phyloP scores from a whole-genome alignment of 495 filamentous ascomycete genomes.

The Aspergillus asperescens region DNA sequence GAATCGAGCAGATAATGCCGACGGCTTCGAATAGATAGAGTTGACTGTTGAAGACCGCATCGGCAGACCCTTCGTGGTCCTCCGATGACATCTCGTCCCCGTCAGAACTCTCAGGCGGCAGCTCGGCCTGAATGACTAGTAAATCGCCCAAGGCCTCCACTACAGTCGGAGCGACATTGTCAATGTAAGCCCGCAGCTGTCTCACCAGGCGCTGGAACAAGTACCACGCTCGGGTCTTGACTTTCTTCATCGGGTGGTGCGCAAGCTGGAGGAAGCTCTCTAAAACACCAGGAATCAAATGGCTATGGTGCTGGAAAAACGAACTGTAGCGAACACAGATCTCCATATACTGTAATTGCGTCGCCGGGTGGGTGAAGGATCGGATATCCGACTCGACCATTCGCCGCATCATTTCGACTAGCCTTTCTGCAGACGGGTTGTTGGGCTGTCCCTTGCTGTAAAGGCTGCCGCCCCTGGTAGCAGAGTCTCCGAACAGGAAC shows the following conservation, averaged over 20 bases:
- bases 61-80: conserved; percentile 78
- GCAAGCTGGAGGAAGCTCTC: conserved; percentile 87
- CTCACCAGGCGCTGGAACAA: conserved; percentile 92
- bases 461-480: conserved; percentile 74
- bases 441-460: conserved; percentile 76
- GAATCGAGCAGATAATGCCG: conserved; percentile 78
- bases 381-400: conserved; percentile 90
- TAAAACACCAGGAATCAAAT: conserved; percentile 76
- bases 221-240: conserved; percentile 92
- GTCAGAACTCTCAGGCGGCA: conserved; percentile 63
- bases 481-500: conserved; percentile 91
- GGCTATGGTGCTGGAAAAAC: conserved; percentile 83
- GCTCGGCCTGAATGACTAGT: conserved; percentile 82
- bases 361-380: conserved; percentile 80
- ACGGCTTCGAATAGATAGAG: conserved; percentile 92
- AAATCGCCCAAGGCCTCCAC: conserved; percentile 86
- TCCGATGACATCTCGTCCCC: conserved; percentile 94
- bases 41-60: conserved; percentile 84
- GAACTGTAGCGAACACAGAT: conserved; percentile 87
- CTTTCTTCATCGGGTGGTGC: conserved; percentile 76
- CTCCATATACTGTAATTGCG: conserved; percentile 96
- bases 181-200: conserved; percentile 73
- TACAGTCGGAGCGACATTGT: conserved; percentile 81
- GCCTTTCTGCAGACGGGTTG: conserved; percentile 63
- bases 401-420: conserved; percentile 85